Conservation (phyloP, 768 basidiomycete genomes). For the Mycena pura region DNA sequence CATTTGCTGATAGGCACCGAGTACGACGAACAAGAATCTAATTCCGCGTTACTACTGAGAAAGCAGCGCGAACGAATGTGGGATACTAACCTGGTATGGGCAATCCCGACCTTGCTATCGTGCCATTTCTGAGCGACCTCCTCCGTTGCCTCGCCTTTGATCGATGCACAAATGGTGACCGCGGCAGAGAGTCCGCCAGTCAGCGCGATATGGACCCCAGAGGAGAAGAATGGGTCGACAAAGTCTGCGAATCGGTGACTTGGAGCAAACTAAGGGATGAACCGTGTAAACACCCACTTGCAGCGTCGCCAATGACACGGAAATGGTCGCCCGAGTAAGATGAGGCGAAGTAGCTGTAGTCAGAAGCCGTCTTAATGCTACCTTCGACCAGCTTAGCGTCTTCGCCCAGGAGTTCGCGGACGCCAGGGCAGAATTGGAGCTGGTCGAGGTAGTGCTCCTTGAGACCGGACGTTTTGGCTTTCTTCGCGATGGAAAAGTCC, state of each 20-base stretch:
- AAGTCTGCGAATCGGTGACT: too few species aligned
- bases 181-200: slow-evolving; percentile 47
- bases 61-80: too few species aligned
- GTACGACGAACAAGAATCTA: slow-evolving; percentile 58
- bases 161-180: slow-evolving; percentile 39
- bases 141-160: slow-evolving; percentile 39
- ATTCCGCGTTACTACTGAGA: too few species aligned
- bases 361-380: slow-evolving; percentile 36
- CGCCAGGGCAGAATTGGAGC: slow-evolving; percentile 55
- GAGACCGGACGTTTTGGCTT: slow-evolving; percentile 31
- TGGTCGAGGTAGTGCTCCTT: slow-evolving; percentile 50
- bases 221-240: slow-evolving; percentile 71
- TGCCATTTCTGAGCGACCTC: slow-evolving; percentile 38
- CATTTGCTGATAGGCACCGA: slow-evolving; percentile 62
- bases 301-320: slow-evolving; percentile 50
- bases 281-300: slow-evolving; percentile 39
- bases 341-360: slow-evolving; percentile 45
- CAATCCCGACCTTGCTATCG: slow-evolving; percentile 38
- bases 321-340: slow-evolving; percentile 43
- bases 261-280: too few species aligned
- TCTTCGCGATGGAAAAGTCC: slow-evolving; percentile 40
- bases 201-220: slow-evolving; percentile 51
- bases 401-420: slow-evolving; percentile 37
- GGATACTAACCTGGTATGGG: slow-evolving; percentile 48
- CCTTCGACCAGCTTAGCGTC: slow-evolving; percentile 29